Base-by-base conservation (phyloP, 1,284 basidiomycete species). In the Austroboletus novae-zelandiae region DNA sequence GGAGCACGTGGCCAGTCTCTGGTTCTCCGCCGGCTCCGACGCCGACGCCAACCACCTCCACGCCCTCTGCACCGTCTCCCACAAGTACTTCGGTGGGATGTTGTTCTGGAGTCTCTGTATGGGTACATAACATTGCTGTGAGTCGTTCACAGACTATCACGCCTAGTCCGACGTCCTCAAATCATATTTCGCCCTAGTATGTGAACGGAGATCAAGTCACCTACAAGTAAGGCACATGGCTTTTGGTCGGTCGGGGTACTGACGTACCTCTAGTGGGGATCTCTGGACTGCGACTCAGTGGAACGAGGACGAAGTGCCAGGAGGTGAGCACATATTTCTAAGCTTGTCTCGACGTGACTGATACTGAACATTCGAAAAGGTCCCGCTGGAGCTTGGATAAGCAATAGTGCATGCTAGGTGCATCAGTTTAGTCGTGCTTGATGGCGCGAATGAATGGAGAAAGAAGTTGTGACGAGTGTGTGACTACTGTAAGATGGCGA, bases 221-320 rank as follows among this genome's bases (percentile, higher is more conserved):
- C 1, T 64, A 60, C 36, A 35, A 41, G 61, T 66, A 31, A 40
- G 61, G 55, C n/a, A 29, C 17, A 25, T 25, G 23, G 6, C 23
- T 7, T n/a, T 32, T 9, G 31, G 9, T 17, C 30, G 10, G 20
- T 9, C 40, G 31, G 20, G n/a, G 37, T 42, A 13, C 47, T 53
- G 43, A 54, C 23, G 23, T 25, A 25, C 23, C 15, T 20, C 30
- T 29, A 66, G 61, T 18, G 64, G 54, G 3, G 9, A 48, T 32
- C 50, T 61, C 23, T 65, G 61, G 62, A 61, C 49, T 31, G 57
- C 57, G 25, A 53, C 32, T 17, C 48, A 51, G 32, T 65, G 64
- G 61, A 58, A 52, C 9, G 9, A 61, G 44, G 23, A 47, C 7
- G 54, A 65, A 13, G 13, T 30, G 9, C 58, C 62, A 4, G 61